A percentile compares a stretch with the other conserved stretches of the same genome.
Conservation (phyloP, 345 rosid species). For the Arabidopsis arenosa region DNA sequence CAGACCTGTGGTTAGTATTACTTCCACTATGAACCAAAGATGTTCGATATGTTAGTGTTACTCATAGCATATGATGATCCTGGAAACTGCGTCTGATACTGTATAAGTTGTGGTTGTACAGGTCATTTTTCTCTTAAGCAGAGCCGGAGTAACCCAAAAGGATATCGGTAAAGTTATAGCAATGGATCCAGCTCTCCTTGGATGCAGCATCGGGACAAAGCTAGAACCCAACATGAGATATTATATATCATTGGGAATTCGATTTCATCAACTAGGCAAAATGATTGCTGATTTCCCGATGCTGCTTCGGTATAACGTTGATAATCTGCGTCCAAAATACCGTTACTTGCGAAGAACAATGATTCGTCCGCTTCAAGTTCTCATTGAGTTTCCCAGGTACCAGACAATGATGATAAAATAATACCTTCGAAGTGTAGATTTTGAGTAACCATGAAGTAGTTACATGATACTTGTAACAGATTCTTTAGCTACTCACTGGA, state of each 20-base stretch:
- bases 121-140: conserved; percentile 85
- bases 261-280: conserved; percentile 62
- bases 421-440: not conserved
- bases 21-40: conserved; percentile 11
- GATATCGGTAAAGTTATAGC: conserved; percentile 85
- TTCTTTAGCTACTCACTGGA: conserved; percentile 92
- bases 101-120: conserved; percentile 39
- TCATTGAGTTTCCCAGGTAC: conserved; percentile 89
- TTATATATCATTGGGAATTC: conserved; percentile 78
- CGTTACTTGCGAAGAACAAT: conserved; percentile 76
- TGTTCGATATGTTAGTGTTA: not conserved
- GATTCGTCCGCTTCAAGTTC: conserved; percentile 85
- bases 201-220: conserved; percentile 75
- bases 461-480: conserved; percentile 46
- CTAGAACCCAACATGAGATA: conserved; percentile 81
- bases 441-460: not conserved
- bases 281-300: conserved; percentile 92
- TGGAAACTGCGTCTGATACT: not conserved
- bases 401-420: not conserved
- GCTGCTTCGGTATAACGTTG: conserved; percentile 80
- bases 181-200: conserved; percentile 83
- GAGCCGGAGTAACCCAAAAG: conserved; percentile 75
- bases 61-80: conserved; percentile 9
- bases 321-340: conserved; percentile 79
- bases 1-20: conserved; percentile 80